phyloP scores from a whole-genome alignment of 2,329 filamentous ascomycete genomes.

The Thielaviopsis euricoi region DNA sequence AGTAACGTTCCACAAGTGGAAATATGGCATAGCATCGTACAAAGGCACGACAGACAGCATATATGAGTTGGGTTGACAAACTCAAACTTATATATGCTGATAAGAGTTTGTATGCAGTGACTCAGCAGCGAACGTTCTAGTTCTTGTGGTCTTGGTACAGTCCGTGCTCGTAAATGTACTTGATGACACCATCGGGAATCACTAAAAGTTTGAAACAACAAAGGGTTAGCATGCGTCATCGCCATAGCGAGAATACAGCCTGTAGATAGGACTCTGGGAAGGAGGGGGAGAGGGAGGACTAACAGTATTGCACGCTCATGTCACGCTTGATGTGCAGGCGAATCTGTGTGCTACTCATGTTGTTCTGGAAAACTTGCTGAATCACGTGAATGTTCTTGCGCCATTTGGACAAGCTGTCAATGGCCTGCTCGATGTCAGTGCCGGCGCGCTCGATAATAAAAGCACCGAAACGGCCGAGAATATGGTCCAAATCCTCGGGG shows the following conservation, averaged over 20 bases:
- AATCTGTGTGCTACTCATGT: constrained; percentile 70
- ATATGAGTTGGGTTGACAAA: too few species aligned
- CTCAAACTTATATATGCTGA: too few species aligned
- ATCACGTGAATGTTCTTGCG: constrained; percentile 79
- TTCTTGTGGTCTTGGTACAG: constrained; percentile 32
- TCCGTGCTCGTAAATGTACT: constrained; percentile 53
- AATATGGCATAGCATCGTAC: too few species aligned
- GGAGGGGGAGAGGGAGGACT: constrained; percentile 8
- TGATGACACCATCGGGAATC: constrained; percentile 54
- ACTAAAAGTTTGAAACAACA: too few species aligned
- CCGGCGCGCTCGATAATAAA: constrained; percentile 80
- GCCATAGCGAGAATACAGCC: too few species aligned
- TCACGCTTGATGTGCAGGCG: constrained; percentile 62
- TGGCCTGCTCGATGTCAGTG: constrained; percentile 75
- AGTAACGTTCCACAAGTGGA: neutral
- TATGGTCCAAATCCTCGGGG: constrained; percentile 69
- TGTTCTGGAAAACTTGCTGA: constrained; percentile 66
- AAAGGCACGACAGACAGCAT: too few species aligned
- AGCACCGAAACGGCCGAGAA: constrained; percentile 65
- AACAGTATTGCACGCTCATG: constrained; percentile 61
- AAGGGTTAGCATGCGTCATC: neutral
- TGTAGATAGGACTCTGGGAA: too few species aligned
- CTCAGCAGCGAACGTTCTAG: neutral
- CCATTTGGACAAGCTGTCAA: constrained; percentile 67
- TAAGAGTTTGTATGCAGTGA: too few species aligned